Conservation (phyloP, 2,329 filamentous ascomycete genomes). For the Paramyrothecium roridum region DNA sequence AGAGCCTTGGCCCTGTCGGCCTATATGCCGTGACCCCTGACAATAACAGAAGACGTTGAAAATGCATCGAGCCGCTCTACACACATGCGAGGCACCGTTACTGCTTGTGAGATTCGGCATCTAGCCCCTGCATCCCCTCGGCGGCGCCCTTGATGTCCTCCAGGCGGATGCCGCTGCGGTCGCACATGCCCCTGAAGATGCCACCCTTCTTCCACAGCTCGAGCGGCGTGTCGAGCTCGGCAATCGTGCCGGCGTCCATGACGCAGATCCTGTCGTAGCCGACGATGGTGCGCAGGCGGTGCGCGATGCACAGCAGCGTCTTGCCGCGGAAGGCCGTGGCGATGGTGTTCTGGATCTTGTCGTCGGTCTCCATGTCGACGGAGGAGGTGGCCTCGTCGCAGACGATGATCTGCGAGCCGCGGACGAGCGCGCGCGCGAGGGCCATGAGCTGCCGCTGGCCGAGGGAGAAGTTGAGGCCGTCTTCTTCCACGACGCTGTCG, state of each 20-base stretch:
- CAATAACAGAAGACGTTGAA: too few relatives aligned
- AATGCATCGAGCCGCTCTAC: too few relatives aligned
- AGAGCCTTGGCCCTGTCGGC: too few relatives aligned
- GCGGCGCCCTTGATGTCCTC: slow-evolving; percentile 50
- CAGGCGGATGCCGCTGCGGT: slow-evolving; percentile 70
- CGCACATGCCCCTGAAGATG: slow-evolving; percentile 89
- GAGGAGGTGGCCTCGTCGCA: slow-evolving; percentile 94
- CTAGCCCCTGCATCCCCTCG: slow-evolving; percentile 25
- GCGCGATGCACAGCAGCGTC: slow-evolving; percentile 89
- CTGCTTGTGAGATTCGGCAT: background rate
- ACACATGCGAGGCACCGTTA: background rate
- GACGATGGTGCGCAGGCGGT: slow-evolving; percentile 87
- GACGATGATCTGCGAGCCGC: slow-evolving; percentile 85
- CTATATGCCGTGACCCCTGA: too few relatives aligned
- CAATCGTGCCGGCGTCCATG: slow-evolving; percentile 87
- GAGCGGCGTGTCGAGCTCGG: slow-evolving; percentile 77
- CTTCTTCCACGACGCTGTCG: slow-evolving; percentile 84
- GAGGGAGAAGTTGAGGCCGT: slow-evolving; percentile 93
- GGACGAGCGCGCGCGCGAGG: slow-evolving; percentile 83
- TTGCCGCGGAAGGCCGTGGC: slow-evolving; percentile 79
- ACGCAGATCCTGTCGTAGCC: slow-evolving; percentile 95
- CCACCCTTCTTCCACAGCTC: slow-evolving; percentile 69
- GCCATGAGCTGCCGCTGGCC: slow-evolving; percentile 96
- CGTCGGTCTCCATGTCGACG: slow-evolving; percentile 95
- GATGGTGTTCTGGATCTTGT: slow-evolving; percentile 91